These are phyloP conservation scores for Nectriaceae sp. DNA, from an alignment of 2,329 filamentous ascomycete genomes.

Conservation along the genomic window DNA sequence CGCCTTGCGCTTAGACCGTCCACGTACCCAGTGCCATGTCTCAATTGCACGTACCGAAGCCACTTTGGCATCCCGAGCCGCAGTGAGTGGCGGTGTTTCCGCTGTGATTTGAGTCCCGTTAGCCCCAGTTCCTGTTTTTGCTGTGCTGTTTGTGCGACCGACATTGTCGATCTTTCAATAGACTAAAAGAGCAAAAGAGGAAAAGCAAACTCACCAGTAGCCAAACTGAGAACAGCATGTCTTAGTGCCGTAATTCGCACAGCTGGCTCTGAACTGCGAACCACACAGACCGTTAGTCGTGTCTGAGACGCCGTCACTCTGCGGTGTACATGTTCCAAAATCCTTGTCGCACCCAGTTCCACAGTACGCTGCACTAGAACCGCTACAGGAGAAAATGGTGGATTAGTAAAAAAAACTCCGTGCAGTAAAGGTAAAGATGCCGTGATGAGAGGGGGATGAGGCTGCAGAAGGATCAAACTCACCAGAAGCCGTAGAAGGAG, in stretches of 20 bases:
- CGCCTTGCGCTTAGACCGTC: no score
- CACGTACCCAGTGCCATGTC: constrained; percentile 8
- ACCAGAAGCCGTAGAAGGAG: constrained; percentile 44
- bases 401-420: background rate
- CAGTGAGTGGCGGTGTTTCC: constrained; percentile 32
- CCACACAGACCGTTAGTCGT: constrained; percentile 42
- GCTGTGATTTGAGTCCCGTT: constrained; percentile 16
- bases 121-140: constrained; percentile 2
- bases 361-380: constrained; percentile 34
- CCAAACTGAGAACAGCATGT: constrained; percentile 40
- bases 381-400: constrained; percentile 29
- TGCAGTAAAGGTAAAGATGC: background rate
- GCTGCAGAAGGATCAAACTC: constrained; percentile 16
- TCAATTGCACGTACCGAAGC: constrained; percentile 35
- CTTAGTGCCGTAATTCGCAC: constrained; percentile 33
- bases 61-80: constrained; percentile 35
- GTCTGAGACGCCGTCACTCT: constrained; percentile 22
- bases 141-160: no score
- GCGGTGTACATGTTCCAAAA: constrained; percentile 36
- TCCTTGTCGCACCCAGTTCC: constrained; percentile 40
- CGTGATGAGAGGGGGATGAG: background rate
- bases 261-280: constrained; percentile 31
- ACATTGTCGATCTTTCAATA: background rate
- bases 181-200: background rate
- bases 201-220: constrained; percentile 33